Evolutionary conservation across 2,329 filamentous ascomycete species (phyloP).

Genomic region (Alternaria dauci): DNA sequence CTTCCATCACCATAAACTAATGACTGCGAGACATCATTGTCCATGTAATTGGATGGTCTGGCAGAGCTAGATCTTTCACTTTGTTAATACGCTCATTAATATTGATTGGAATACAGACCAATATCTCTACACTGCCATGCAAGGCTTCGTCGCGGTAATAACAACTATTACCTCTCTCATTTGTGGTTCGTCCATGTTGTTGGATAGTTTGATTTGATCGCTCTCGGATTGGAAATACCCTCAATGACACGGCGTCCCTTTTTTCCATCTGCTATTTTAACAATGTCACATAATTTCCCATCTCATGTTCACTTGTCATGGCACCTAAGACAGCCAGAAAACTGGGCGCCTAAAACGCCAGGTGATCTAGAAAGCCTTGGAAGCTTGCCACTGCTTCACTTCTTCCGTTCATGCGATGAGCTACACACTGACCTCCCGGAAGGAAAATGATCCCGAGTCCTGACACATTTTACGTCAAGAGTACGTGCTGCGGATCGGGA

Average conservation of each 20-base stretch:
- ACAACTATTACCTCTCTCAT: background rate
- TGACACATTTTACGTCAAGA: background rate
- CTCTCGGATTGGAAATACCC: constrained; percentile 11
- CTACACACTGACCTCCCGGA: background rate
- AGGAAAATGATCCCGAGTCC: background rate
- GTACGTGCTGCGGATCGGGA: background rate
- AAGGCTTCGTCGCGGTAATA: background rate
- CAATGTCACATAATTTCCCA: background rate
- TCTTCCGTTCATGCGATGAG: constrained; percentile 5
- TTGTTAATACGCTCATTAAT: background rate
- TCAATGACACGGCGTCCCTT: constrained; percentile 7
- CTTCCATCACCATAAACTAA: constrained; percentile 10
- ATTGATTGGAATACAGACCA: background rate
- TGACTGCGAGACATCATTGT: background rate
- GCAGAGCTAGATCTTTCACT: background rate
- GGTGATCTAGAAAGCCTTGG: background rate
- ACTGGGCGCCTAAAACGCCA: background rate
- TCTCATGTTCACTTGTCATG: background rate
- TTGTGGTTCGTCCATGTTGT: background rate
- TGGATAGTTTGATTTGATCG: constrained; percentile 4
- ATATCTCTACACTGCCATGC: background rate
- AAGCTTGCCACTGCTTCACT: background rate
- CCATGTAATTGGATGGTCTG: background rate
- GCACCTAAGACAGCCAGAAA: background rate
- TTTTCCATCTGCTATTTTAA: background rate